Conservation (phyloP, 2,329 filamentous ascomycete species). For the Aspergillus fischeri region DNA sequence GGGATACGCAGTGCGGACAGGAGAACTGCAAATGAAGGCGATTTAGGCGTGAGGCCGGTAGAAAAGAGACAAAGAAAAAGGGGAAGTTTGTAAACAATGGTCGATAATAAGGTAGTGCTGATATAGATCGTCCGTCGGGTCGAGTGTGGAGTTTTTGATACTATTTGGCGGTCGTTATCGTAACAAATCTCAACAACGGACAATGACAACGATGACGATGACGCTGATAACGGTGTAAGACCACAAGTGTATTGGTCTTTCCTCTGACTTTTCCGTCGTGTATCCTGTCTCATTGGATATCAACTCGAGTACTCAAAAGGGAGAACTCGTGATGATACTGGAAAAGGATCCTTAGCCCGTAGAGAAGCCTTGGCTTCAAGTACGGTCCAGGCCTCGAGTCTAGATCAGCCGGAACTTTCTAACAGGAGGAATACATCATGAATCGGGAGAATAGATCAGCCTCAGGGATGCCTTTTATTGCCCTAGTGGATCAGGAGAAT, state of each 20-base stretch:
- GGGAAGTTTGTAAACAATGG: background rate
- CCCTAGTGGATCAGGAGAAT: background rate
- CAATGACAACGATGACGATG: background rate
- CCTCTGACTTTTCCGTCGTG: background rate
- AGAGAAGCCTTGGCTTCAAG: slow-evolving; percentile 11
- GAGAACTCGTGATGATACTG: slow-evolving; percentile 1
- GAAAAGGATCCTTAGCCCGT: slow-evolving; percentile 8
- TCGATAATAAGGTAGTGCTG: background rate
- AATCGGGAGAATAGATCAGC: background rate
- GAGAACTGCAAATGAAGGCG: background rate
- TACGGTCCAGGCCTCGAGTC: slow-evolving; percentile 13
- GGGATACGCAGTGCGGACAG: background rate
- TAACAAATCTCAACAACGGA: background rate
- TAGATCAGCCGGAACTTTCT: slow-evolving; percentile 13
- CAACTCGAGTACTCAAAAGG: background rate
- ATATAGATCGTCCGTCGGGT: background rate
- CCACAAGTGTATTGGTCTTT: background rate
- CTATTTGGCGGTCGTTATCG: background rate
- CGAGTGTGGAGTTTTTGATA: background rate
- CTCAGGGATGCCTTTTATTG: background rate
- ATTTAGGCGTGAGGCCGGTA: background rate
- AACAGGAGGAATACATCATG: slow-evolving; percentile 6
- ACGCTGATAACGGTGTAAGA: background rate
- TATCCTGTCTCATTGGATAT: background rate
- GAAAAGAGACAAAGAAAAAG: background rate